Percentiles rank a stretch among this genome's conserved stretches.
Evolutionary conservation across 2,329 filamentous ascomycete species (phyloP).

Genomic region (Curvularia eragrostidis): DNA sequence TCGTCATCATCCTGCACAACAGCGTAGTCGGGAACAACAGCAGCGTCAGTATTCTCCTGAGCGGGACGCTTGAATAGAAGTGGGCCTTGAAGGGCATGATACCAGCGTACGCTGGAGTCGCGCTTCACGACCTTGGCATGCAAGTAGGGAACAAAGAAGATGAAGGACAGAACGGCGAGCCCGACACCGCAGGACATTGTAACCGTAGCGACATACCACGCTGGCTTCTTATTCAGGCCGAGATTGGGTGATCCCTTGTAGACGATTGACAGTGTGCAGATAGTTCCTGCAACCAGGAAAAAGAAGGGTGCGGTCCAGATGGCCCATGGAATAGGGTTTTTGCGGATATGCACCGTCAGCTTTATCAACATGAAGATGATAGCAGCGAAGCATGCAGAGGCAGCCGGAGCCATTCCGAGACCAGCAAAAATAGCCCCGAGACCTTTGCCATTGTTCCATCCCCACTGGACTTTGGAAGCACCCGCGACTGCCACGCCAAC

Average conservation of each 20-base stretch:
- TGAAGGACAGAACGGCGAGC: slow-evolving; percentile 63
- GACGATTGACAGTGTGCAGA: slow-evolving; percentile 78
- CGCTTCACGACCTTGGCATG: slow-evolving; percentile 72
- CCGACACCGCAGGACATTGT: slow-evolving; percentile 69
- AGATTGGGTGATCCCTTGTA: slow-evolving; percentile 80
- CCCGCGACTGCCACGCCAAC: slow-evolving; percentile 64
- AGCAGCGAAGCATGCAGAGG: slow-evolving; percentile 69
- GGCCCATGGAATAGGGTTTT: slow-evolving; percentile 74
- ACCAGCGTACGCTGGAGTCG: slow-evolving; percentile 70
- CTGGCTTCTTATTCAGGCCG: slow-evolving; percentile 69
- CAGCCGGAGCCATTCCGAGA: slow-evolving; percentile 72
- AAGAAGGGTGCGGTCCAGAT: slow-evolving; percentile 76
- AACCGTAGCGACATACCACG: slow-evolving; percentile 71
- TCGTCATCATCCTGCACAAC: slow-evolving; percentile 71
- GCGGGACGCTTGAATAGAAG: slow-evolving; percentile 62
- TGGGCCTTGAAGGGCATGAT: slow-evolving; percentile 67
- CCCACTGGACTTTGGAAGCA: slow-evolving; percentile 63
- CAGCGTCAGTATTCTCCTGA: slow-evolving; percentile 60
- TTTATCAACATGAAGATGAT: slow-evolving; percentile 78
- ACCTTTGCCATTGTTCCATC: slow-evolving; percentile 68
- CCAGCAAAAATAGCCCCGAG: slow-evolving; percentile 68
- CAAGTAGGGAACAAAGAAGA: slow-evolving; percentile 78
- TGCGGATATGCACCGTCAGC: slow-evolving; percentile 72
- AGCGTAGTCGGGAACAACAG: slow-evolving; percentile 75
- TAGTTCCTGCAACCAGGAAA: slow-evolving; percentile 76